Conservation (phyloP, 495 filamentous ascomycete species). For the Penicillium egyptiacum region DNA sequence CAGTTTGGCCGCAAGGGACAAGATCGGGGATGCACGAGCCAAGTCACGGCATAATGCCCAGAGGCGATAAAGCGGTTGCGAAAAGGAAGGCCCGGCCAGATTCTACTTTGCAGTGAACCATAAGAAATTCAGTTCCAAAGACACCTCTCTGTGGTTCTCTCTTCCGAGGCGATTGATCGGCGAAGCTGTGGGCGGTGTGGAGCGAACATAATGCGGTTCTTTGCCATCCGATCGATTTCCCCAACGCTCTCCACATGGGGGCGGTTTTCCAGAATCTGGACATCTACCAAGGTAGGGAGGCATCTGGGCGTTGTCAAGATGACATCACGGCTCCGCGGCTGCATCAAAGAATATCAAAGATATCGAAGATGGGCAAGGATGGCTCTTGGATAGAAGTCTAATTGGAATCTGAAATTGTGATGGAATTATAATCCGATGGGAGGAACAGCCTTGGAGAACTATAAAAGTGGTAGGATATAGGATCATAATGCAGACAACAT, state of each 20-base stretch:
- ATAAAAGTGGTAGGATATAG: not conserved
- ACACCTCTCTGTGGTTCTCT: not conserved
- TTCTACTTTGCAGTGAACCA: not conserved
- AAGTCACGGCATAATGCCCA: not conserved
- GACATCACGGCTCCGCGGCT: not conserved
- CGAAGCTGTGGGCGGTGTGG: slow-evolving; percentile 2
- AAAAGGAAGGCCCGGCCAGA: not conserved
- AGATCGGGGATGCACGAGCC: not conserved
- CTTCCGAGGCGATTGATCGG: slow-evolving; percentile 4
- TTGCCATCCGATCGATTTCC: not conserved
- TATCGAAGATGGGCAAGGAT: not conserved
- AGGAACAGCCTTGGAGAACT: not conserved
- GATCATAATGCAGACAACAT: no score
- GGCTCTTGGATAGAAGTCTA: not conserved
- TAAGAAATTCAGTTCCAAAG: not conserved
- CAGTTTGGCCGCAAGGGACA: slow-evolving; percentile 6
- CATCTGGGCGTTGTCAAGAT: not conserved
- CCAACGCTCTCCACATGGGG: slow-evolving; percentile 2
- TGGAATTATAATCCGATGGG: not conserved
- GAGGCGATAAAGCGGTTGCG: not conserved
- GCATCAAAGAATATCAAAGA: not conserved
- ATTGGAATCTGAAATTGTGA: not conserved
- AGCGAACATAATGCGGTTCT: not conserved
- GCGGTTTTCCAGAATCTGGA: not conserved
- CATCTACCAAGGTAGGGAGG: not conserved